Base-by-base conservation (phyloP, 192 early-diverging fungal species). In the Globomyces pollinis-pini region DNA sequence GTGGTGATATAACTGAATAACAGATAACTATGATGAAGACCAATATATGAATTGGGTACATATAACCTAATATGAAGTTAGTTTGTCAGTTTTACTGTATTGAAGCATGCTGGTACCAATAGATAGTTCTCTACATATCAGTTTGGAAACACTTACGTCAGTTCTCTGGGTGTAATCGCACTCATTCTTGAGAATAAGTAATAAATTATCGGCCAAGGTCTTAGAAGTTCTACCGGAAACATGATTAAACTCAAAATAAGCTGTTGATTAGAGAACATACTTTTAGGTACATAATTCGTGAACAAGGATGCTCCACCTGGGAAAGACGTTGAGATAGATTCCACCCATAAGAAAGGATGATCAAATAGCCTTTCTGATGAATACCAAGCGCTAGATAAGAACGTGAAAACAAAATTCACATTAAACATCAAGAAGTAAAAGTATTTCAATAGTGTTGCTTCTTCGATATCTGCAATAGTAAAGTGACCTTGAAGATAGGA, bases 381-480 rank as follows among this genome's bases (percentile, higher is more conserved):
- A 7, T 30, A 36, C 54, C 62, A 64, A 7, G 47, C 50, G 13
- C 21, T 15, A 3, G 50, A 53, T 9, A 63, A 21, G 23, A 78
- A 53, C 1, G 63, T 68, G 57, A 77, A 80, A 26, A 80, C 73
- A 50, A 80, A 72, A 39, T 74, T 67, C 8, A 75, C 68, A 66
- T 80, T 80, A 65, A 80, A 77, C 11, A 77, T 36, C 20, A 80
- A 62, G 49, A 73, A 80, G 53, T 65, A 65, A 50, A 72, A 75
- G 67, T 74, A 75, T 53, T 79, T 66, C 23, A 30, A 29, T 36
- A 79, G 57, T 3, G 71, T 78, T 4, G 53, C 39, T 32, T 61
- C 44, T 12, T 49, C 31, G 3, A 45, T 50, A 15, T 50, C 23
- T 3, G 34, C 23, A 12, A 64, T n/a, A 7, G 41, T 33, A 33